Evolutionary conservation across 2,329 filamentous ascomycete genomes (phyloP), one percentile per base, ranked within the genome.

Genomic region (Ophiocordyceps australis): DNA sequence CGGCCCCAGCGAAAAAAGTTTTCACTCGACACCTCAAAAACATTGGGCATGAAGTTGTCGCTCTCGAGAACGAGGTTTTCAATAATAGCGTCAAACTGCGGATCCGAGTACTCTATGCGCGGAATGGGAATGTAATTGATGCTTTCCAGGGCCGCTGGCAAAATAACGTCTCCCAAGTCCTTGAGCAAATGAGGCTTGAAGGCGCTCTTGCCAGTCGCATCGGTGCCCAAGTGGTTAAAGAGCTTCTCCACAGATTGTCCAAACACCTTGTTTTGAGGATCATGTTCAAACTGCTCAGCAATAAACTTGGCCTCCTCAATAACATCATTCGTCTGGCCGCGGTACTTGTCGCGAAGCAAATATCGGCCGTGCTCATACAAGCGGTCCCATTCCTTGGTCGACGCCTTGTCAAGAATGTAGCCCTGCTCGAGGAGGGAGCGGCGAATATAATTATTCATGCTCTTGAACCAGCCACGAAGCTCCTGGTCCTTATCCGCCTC

Each of bases 51-150:
- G 39, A 98, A 73, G 55, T 98, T 98, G 59, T 95, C 85, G 36
- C 81, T 85, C 57, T 98, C 89, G 27, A 98, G 67, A 23, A 94
- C 77, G 9, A 98, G 59, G 50, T 98, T 98, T 59, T 98, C 89
- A 23, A 98, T 68, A 25, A 95, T 68, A 25, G 76, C 76, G 50
- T 98, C 89, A 26, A 92, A 62, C 61, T 75, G 71, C 3, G 67
- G 63, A 39, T 95, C 89, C 2, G 72, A 76, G 44, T 83, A 89
- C 57, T 98, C 89, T 32, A 98, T 93, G 29, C 89, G 78, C 14
- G 89, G 89, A 25, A 98, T 70, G 4, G 89, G 83, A 10, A 98
- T 67, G 50, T 98, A 98, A 32, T 81, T 75, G 29, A 89, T 61
- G 37, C 74, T 80, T 58, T 91, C 79, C 36, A 98, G 76, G 28